phyloP scores from a whole-genome alignment of 352 stramenopile genomes.

The Phytophthora sansomeana region DNA sequence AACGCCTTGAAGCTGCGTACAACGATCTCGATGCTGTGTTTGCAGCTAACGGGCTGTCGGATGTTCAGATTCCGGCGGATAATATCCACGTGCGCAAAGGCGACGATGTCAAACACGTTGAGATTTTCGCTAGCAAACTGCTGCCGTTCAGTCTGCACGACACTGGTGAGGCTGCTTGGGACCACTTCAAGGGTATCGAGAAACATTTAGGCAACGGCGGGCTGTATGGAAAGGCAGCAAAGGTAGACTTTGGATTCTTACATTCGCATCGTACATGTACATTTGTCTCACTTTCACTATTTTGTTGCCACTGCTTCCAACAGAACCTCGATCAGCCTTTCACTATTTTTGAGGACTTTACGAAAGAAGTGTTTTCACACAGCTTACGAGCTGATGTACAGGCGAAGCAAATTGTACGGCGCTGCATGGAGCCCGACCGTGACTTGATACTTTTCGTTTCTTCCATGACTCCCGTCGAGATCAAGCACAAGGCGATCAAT shows the following conservation, averaged over 20 bases:
- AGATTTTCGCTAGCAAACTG: constrained; percentile 26
- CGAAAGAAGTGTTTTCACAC: constrained; percentile 19
- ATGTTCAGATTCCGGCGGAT: background rate
- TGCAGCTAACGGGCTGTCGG: constrained; percentile 10
- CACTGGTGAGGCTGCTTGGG: constrained; percentile 24
- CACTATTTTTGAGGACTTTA: constrained; percentile 30
- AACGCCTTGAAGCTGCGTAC: constrained; percentile 26
- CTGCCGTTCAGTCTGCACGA: constrained; percentile 25
- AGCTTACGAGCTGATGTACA: constrained; percentile 24
- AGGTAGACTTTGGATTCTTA: constrained; percentile 13
- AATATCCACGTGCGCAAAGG: constrained; percentile 22
- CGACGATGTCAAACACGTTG: constrained; percentile 13
- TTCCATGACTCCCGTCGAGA: constrained; percentile 14
- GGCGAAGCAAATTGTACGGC: constrained; percentile 23
- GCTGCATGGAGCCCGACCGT: constrained; percentile 18
- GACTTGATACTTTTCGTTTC: constrained; percentile 22
- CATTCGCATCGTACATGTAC: no score
- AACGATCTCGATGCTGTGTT: constrained; percentile 38
- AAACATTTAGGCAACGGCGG: constrained; percentile 27
- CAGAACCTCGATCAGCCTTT: constrained; percentile 26
- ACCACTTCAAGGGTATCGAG: constrained; percentile 31
- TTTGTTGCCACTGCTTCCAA: background rate
- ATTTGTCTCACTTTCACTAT: no score
- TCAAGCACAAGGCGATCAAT: constrained; percentile 20
- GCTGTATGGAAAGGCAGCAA: constrained; percentile 23